Base-by-base conservation (phyloP, 257 asterid species). In the Ehretia macrophylla region DNA sequence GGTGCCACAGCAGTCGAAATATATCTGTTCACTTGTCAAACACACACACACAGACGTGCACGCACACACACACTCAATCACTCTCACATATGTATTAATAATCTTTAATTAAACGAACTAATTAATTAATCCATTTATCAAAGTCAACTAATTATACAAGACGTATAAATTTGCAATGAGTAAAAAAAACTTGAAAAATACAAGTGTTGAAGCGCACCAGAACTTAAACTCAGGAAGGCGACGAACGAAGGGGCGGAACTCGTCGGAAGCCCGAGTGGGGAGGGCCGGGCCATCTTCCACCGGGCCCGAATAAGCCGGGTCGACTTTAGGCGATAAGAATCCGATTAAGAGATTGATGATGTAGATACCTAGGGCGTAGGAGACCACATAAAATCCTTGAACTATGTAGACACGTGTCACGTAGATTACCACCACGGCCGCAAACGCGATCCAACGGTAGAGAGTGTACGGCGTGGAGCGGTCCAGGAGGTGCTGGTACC, bases 161-260 rank as follows among this genome's bases (percentile, higher is more conserved):
- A 27, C 4, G 35, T 27, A 27, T 6, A 27, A 27, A 27, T 47
- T 59, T 22, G 11, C 11, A 27, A 32, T 1, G 2, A 32, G 48
- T 17, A 32, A 38, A 60, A 32, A 5, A 60, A 46, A 23, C 10
- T 9, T 16, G 10, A 22, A 51, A 42, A 20, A 40, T 38, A 10
- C 11, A 40, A 45, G 47, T 8, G 32, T 55, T 60, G 18, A 59
- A 51, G 51, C 68, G 12, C 47, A 84, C 93, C 89, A 84, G 74
- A 81, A 81, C 65, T 68, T 79, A 38, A 77, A 81, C 65, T 84
- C 86, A 11, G 85, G 81, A 2, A 81, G 75, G 63, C 92, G 83
- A 58, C 85, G 81, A 32, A 77, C 84, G 51, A 84, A 81, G 14
- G 92, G 92, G 55, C 90, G 85, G 56, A 73, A 83, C 75, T 83